phyloP scores from a whole-genome alignment of 805 yeast genomes.

The Saturnispora galanensis region DNA sequence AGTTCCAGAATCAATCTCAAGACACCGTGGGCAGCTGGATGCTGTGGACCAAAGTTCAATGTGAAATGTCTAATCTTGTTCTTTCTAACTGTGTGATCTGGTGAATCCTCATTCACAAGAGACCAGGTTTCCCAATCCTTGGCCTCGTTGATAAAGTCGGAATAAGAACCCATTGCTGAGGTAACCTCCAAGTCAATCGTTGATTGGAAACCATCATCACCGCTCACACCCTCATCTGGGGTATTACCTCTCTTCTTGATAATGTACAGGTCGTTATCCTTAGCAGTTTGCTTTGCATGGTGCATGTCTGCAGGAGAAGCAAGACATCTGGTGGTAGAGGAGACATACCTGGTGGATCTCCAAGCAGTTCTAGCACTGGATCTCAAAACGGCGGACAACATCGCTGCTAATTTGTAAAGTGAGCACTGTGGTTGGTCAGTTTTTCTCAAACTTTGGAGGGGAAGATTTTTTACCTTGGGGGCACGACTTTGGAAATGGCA shows the following conservation, averaged over 20 bases:
- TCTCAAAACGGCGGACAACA: slow-evolving; percentile 12
- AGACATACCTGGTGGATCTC: slow-evolving; percentile 1
- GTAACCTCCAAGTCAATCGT: slow-evolving; percentile 25
- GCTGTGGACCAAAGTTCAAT: slow-evolving; percentile 87
- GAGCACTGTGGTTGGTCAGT: no score
- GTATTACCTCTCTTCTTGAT: slow-evolving; percentile 24
- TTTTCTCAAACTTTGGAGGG: background rate
- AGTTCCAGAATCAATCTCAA: slow-evolving; percentile 76
- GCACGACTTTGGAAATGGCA: background rate
- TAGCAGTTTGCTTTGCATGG: slow-evolving; percentile 18
- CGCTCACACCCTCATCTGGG: slow-evolving; percentile 15
- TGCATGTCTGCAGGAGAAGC: slow-evolving; percentile 13
- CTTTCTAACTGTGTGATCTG: slow-evolving; percentile 28
- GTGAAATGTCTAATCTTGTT: slow-evolving; percentile 75
- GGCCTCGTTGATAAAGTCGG: slow-evolving; percentile 26
- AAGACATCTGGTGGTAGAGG: slow-evolving; percentile 6
- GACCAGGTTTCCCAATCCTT: slow-evolving; percentile 29
- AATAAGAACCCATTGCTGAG: slow-evolving; percentile 34
- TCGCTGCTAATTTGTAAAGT: background rate
- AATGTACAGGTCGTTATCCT: slow-evolving; percentile 24
- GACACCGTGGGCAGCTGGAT: slow-evolving; percentile 93
- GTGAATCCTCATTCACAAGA: slow-evolving; percentile 27
- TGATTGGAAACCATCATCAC: slow-evolving; percentile 19
- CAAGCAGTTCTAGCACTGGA: slow-evolving; percentile 3
- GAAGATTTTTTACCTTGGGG: background rate